Evolutionary conservation across 2,329 filamentous ascomycete genomes (phyloP), one percentile per base, ranked within the genome.

Genomic region (Penicillium expansum): DNA sequence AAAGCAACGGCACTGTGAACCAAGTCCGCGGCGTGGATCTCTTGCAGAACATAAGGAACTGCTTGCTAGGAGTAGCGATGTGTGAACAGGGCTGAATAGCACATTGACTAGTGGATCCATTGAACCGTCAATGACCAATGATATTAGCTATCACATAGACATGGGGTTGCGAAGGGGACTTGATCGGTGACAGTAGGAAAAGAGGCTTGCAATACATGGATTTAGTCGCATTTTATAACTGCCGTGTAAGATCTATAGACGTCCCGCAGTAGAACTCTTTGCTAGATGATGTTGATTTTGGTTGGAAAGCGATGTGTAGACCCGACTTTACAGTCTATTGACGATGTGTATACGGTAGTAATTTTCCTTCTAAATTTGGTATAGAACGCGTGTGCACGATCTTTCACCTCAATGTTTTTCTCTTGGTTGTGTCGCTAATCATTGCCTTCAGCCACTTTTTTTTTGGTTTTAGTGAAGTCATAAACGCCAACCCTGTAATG

Each of bases 211-310:
- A 62, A 37, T 37, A 1, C 4, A 37, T 57, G 57, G 24, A 39
- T 65, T 10, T 62, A 52, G 61, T 60, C 49, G 3, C 58, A 63
- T 8, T 61, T 65, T 52, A 57, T 60, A 56, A 62, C 60, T 56
- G 57, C 62, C 38, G 57, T 53, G 39, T 56, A 57, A 18, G 56
- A 62, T 44, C 41, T 65, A 35, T 65, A 35, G 59, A 65, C 38
- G 56, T 56, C 18, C 58, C 54, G 37, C 58, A 65, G 56, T 62
- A 62, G 58, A 65, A 57, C 51, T 57, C 59, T 16, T 52, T 63
- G 35, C 42, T 63, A 22, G 59, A 64, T 3, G 59, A 65, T 55
- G 53, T 65, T 16, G 56, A 62, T 49, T 62, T 61, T 30, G 48
- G 51, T 22, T 33, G 48, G 9, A 47, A 18, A 32, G 24, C 4